Percentiles rank a stretch among this genome's conserved stretches.
Conservation (phyloP, 2,329 filamentous ascomycete genomes). For the Colletotrichum sp. region DNA sequence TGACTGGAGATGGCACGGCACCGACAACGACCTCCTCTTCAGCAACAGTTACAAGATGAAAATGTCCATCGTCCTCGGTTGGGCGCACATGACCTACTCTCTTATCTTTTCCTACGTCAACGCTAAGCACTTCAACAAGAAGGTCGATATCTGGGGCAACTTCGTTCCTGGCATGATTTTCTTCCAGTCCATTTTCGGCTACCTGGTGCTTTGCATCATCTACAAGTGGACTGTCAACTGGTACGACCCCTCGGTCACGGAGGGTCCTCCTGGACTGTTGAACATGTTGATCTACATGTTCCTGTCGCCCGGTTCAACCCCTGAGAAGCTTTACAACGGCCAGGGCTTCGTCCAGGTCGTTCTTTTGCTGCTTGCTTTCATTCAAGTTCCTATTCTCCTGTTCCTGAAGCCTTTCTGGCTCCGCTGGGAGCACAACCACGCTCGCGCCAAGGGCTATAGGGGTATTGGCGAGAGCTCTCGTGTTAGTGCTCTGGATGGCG, state of each 20-base stretch:
- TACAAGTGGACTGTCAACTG: conserved; percentile 98
- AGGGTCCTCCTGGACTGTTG: conserved; percentile 82
- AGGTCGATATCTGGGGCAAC: conserved; percentile 96
- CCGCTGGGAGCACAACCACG: conserved; percentile 89
- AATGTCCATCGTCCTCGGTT: conserved; percentile 96
- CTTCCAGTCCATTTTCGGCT: conserved; percentile 98
- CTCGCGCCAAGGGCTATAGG: conserved; percentile 87
- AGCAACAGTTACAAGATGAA: conserved; percentile 99
- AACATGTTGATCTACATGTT: conserved; percentile 99
- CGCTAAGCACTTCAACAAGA: conserved; percentile 90
- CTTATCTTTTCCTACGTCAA: conserved; percentile 93
- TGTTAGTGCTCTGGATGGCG: conserved; percentile 88
- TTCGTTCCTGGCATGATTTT: conserved; percentile 99
- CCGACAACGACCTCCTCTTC: conserved; percentile 94
- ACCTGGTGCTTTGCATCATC: conserved; percentile 90
- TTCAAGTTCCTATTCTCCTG: conserved; percentile 88
- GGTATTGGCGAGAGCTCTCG: conserved; percentile 88
- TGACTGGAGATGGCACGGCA: conserved; percentile 95
- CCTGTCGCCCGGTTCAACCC: conserved; percentile 74
- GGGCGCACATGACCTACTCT: conserved; percentile 99
- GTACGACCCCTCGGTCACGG: conserved; percentile 61
- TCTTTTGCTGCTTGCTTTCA: conserved; percentile 80
- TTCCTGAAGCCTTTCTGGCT: conserved; percentile 97
- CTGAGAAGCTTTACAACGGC: conserved; percentile 75
- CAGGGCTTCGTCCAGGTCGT: conserved; percentile 79